Conservation (phyloP, 2,329 filamentous ascomycete genomes). For the Penicillium sp. region DNA sequence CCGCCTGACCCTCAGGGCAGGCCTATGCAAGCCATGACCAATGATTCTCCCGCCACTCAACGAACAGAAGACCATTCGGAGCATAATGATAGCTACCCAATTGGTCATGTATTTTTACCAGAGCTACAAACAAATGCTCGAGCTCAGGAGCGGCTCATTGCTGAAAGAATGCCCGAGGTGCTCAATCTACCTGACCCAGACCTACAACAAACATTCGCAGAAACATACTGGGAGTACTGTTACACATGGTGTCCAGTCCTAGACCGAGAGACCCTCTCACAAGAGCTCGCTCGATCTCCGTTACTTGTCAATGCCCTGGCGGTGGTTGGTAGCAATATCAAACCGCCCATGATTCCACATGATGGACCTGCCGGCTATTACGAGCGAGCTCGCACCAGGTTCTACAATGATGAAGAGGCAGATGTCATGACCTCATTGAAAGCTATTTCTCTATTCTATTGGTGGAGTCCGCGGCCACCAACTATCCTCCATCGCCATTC, state of each 20-base stretch:
- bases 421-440: constrained; percentile 39
- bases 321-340: constrained; percentile 42
- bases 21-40: neutral
- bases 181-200: constrained; percentile 21
- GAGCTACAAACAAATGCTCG: constrained; percentile 16
- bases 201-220: constrained; percentile 42
- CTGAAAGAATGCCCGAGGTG: constrained; percentile 8
- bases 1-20: neutral
- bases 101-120: constrained; percentile 14
- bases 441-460: constrained; percentile 45
- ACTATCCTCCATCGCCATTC: constrained; percentile 41
- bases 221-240: constrained; percentile 46
- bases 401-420: constrained; percentile 43
- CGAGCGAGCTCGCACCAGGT: constrained; percentile 40
- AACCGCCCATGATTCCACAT: constrained; percentile 43
- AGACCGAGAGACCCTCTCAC: constrained; percentile 31
- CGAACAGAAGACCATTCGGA: constrained; percentile 14
- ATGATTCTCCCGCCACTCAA: constrained; percentile 8
- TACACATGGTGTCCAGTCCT: constrained; percentile 47
- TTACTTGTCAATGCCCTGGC: constrained; percentile 35
- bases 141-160: constrained; percentile 14
- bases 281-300: constrained; percentile 28
- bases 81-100: constrained; percentile 14
- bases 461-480: constrained; percentile 44
- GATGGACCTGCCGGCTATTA: constrained; percentile 42